Evolutionary conservation across 2,329 filamentous ascomycete species (phyloP).

Genomic region (Elsinoe arachidis): DNA sequence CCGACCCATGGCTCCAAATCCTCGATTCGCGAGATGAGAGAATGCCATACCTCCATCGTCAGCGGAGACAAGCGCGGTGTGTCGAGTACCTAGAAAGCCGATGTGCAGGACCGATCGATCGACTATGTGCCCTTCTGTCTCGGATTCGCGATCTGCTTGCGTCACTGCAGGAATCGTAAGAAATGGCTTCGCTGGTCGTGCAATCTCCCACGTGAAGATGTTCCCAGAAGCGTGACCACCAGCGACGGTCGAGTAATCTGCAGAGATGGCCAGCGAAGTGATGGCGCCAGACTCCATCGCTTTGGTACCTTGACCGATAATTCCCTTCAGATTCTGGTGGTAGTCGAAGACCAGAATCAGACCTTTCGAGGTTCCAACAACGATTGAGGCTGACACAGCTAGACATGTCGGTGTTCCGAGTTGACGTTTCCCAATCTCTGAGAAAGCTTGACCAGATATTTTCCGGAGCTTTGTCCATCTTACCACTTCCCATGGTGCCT

Average conservation of each 20-base stretch:
- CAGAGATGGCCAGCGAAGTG: conserved; percentile 80
- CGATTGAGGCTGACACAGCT: conserved; percentile 77
- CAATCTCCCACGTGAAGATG: conserved; percentile 96
- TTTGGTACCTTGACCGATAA: conserved; percentile 88
- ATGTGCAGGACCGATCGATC: conserved; percentile 75
- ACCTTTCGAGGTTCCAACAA: conserved; percentile 87
- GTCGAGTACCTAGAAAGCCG: conserved; percentile 88
- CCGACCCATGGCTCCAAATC: conserved; percentile 75
- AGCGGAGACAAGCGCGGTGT: conserved; percentile 89
- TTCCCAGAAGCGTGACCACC: conserved; percentile 81
- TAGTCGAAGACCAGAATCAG: conserved; percentile 96
- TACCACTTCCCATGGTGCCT: conserved; percentile 92
- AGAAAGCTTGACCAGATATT: conserved; percentile 81
- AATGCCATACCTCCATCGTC: conserved; percentile 97
- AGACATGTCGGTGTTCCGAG: conserved; percentile 89
- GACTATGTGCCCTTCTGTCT: conserved; percentile 74
- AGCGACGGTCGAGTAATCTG: conserved; percentile 85
- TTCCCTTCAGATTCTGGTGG: conserved; percentile 86
- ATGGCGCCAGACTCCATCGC: conserved; percentile 85
- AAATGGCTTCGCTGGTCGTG: conserved; percentile 74
- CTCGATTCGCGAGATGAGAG: conserved; percentile 87
- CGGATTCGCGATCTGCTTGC: conserved; percentile 45
- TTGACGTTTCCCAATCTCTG: conserved; percentile 81
- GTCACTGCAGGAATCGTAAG: conserved; percentile 69
- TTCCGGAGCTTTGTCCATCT: conserved; percentile 92